Base-by-base conservation (phyloP, 108 stramenopile genomes). In the Conticribra weissflogii region DNA sequence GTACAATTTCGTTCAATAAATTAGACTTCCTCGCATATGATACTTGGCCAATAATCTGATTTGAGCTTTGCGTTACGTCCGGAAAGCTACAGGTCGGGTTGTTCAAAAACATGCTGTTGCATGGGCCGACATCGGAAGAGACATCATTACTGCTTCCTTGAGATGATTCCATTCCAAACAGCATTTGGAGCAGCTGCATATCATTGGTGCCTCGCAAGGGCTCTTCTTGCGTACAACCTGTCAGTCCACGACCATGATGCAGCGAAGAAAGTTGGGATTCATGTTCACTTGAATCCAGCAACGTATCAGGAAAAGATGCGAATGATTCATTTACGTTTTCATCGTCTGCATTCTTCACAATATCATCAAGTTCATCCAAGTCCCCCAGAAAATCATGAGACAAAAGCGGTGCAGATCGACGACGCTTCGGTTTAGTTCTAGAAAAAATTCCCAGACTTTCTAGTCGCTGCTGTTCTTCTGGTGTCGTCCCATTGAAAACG, bases 321-420 rank as follows among this genome's bases (percentile, higher is more conserved):
- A 51, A 51, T 14, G 50, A 14, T 14, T 16, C 50, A 21, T 16
- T 51, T 5, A 19, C 18, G 12, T 51, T 5, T 5, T 17, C 16
- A 18, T 51, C 19, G 19, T 51, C 19, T 5, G 17, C 19, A 17
- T 51, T 21, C 16, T 51, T 51, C 4, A 3, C 50, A 17, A 18
- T 16, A 16, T 51, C 50, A 16, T 5, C 50, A 19, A 21, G 18
- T 18, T 51, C 50, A 51, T 3, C 12, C 50, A 51, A 51, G 4
- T 21, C 50, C 16, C 19, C 50, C 12, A 19, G 18, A 16, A 19
- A 17, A 16, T 51, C 50, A 14, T 51, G 18, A 18, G 4, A 16
- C 16, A 51, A 21, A 51, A 51, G 50, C 50, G 50, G 50, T 21
- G 50, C 50, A 4, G 50, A 51, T 18, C 50, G 50, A 19, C 50